These are phyloP conservation scores for Plantago rigida DNA, from an alignment of 305 asterid species.

Conservation along the genomic window DNA sequence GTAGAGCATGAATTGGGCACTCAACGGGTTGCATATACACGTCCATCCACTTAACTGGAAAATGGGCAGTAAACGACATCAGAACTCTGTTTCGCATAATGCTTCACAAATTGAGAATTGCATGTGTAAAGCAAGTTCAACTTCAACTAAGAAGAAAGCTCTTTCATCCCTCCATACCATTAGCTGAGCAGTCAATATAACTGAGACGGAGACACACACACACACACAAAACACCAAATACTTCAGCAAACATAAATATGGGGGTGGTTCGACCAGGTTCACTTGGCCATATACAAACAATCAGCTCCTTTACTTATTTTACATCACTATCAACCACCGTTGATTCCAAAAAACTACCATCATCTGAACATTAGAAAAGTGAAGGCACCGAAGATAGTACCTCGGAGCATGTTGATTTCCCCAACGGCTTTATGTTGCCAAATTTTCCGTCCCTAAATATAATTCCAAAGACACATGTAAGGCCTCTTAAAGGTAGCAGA, in stretches of 20 bases:
- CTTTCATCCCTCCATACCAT: neutral
- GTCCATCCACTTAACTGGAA: neutral
- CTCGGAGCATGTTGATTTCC: conserved; percentile 29
- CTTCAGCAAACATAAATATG: neutral
- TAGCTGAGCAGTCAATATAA: neutral
- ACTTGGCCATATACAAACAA: neutral
- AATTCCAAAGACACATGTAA: conserved; percentile 17
- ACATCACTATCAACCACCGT: neutral
- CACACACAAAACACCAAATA: neutral
- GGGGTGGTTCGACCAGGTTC: neutral
- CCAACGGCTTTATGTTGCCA: conserved; percentile 33
- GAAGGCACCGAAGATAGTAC: conserved; percentile 14
- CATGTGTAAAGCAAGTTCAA: neutral
- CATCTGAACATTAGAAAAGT: neutral
- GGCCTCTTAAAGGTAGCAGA: neutral
- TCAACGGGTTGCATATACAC: neutral
- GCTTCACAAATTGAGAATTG: neutral
- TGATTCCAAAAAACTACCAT: neutral
- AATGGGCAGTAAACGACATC: neutral
- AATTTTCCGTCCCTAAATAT: conserved; percentile 28
- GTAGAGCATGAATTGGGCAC: neutral
- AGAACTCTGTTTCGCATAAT: neutral
- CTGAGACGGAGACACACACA: neutral
- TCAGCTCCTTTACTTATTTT: neutral
- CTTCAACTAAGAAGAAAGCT: neutral